Conservation (phyloP, 345 rosid species). For the Cardamine resedifolia region DNA sequence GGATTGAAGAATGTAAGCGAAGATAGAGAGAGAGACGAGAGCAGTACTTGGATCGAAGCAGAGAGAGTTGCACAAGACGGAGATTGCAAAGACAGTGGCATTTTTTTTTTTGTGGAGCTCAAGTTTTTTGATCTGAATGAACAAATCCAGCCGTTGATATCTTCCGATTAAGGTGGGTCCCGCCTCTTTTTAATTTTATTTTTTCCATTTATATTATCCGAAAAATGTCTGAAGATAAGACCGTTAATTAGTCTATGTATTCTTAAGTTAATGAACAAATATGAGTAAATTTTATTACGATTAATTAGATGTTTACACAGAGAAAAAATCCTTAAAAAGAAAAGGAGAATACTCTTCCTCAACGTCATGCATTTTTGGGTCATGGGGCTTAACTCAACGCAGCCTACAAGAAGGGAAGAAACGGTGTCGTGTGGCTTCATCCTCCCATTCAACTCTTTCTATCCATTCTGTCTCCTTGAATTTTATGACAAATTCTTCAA, state of each 20-base stretch:
- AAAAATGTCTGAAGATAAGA: not conserved
- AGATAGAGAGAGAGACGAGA: not conserved
- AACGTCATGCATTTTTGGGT: not conserved
- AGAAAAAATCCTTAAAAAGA: too few species aligned
- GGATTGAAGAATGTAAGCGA: not conserved
- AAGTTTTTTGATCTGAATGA: conserved; percentile 20
- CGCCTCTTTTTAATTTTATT: not conserved
- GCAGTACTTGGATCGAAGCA: conserved; percentile 47
- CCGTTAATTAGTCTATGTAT: too few species aligned
- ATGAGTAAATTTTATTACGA: too few species aligned
- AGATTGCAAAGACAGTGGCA: conserved; percentile 81
- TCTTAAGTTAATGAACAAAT: too few species aligned
- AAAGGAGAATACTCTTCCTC: too few species aligned
- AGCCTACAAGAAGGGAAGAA: not conserved
- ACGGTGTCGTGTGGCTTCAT: not conserved
- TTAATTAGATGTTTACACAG: too few species aligned
- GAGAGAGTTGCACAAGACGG: conserved; percentile 61
- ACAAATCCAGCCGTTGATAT: conserved; percentile 39
- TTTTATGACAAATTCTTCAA: not conserved
- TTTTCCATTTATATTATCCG: not conserved
- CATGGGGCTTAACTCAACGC: not conserved
- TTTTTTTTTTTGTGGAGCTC: conserved; percentile 35
- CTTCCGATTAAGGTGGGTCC: conserved; percentile 23
- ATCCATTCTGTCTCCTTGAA: not conserved
- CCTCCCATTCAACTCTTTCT: not conserved